Percentiles rank a stretch among this genome's conserved stretches.
Conservation (phyloP, 495 filamentous ascomycete genomes). For the Articulospora tetracladia region DNA sequence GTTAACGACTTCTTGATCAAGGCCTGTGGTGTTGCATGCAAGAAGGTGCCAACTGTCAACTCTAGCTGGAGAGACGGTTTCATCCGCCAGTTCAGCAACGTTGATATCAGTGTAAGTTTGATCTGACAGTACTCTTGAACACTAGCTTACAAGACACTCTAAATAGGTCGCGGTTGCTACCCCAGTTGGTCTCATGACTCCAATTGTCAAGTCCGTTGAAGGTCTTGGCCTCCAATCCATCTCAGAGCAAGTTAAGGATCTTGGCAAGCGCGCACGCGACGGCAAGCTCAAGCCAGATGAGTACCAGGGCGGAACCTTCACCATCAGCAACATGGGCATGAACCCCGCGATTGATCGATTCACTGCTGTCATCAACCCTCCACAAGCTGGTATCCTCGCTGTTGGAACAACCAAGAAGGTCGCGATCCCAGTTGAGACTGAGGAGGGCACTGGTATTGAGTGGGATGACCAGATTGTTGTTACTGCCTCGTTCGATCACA, state of each 20-base stretch:
- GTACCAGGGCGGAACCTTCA: slow-evolving; percentile 98
- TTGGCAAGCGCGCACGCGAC: slow-evolving; percentile 91
- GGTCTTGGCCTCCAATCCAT: slow-evolving; percentile 80
- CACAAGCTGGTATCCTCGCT: slow-evolving; percentile 92
- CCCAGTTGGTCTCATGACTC: slow-evolving; percentile 92
- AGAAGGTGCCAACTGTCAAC: slow-evolving; percentile 94
- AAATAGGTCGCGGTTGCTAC: slow-evolving; percentile 82
- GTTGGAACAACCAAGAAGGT: slow-evolving; percentile 95
- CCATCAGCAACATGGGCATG: slow-evolving; percentile 99
- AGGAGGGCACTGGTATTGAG: slow-evolving; percentile 76
- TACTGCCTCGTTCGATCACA: slow-evolving; percentile 96
- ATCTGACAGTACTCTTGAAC: neutral
- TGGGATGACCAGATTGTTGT: slow-evolving; percentile 98
- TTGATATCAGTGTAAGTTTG: slow-evolving; percentile 63
- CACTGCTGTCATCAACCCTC: slow-evolving; percentile 99
- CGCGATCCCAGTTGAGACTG: slow-evolving; percentile 77
- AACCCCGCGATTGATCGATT: slow-evolving; percentile 94
- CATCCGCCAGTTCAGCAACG: slow-evolving; percentile 87
- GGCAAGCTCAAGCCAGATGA: slow-evolving; percentile 99
- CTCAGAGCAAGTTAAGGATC: slow-evolving; percentile 84
- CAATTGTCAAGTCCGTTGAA: slow-evolving; percentile 87
- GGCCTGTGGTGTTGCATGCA: slow-evolving; percentile 80
- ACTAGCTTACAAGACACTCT: neutral
- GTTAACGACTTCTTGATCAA: slow-evolving; percentile 99
- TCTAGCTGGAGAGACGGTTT: slow-evolving; percentile 87